phyloP scores from a whole-genome alignment of 352 stramenopile species.

The Pythium sukuiense region DNA sequence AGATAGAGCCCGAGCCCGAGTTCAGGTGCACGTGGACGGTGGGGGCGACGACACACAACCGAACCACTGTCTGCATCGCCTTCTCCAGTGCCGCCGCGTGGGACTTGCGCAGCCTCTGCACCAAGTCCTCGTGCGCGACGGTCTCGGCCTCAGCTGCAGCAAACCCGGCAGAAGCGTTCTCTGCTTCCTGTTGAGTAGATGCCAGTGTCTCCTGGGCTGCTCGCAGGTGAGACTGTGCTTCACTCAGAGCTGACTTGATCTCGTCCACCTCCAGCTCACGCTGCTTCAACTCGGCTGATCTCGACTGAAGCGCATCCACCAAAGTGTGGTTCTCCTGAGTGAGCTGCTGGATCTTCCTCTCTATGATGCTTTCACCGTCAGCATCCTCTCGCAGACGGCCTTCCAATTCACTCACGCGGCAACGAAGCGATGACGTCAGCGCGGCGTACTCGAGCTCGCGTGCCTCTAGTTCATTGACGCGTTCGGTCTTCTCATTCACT shows the following conservation, averaged over 20 bases:
- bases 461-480: not conserved
- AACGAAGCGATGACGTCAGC: not conserved
- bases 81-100: constrained; percentile 37
- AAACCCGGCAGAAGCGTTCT: not conserved
- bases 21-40: constrained; percentile 79
- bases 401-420: not conserved
- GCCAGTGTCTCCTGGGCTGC: not conserved
- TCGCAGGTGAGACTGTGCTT: not conserved
- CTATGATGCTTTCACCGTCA: not conserved
- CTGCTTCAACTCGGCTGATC: not conserved
- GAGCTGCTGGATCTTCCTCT: not conserved
- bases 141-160: constrained; percentile 25
- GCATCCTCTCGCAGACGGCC: too few species aligned
- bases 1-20: constrained; percentile 13
- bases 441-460: not conserved
- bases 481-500: not conserved
- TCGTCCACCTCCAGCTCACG: not conserved
- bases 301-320: not conserved
- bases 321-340: not conserved
- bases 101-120: constrained; percentile 31
- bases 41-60: constrained; percentile 77
- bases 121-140: constrained; percentile 16
- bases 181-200: not conserved
- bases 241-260: not conserved
- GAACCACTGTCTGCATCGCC: constrained; percentile 47